These are phyloP conservation scores for Fusarium drepaniforme DNA, from an alignment of 2,329 filamentous ascomycete genomes.

Conservation along the genomic window DNA sequence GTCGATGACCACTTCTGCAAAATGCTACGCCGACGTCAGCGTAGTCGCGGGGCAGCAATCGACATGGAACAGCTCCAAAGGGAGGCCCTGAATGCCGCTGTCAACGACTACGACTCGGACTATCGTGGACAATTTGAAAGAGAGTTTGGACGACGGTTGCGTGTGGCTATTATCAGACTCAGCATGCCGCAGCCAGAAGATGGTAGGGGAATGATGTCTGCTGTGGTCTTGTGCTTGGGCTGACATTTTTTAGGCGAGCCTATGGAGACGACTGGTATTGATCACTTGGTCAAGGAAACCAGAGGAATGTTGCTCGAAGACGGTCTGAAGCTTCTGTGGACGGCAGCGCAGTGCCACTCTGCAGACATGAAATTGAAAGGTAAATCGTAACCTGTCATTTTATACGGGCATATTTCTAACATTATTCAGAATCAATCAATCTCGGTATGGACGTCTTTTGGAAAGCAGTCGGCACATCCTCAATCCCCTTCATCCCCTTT, in stretches of 20 bases:
- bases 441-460: neutral
- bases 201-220: neutral
- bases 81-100: neutral
- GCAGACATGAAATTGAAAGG: neutral
- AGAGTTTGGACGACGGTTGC: neutral
- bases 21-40: neutral
- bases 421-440: neutral
- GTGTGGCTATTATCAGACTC: neutral
- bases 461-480: neutral
- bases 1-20: neutral
- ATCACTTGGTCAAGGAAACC: neutral
- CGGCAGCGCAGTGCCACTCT: neutral
- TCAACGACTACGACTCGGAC: neutral
- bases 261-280: neutral
- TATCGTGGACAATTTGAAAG: neutral
- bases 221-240: neutral
- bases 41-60: neutral
- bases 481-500: neutral
- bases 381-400: too few species aligned
- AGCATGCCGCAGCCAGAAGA: neutral
- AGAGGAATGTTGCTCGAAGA: neutral
- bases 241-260: neutral
- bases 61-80: neutral
- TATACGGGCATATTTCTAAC: too few species aligned
- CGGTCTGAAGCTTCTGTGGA: neutral